phyloP scores from a whole-genome alignment of 1,284 basidiomycete genomes.

The Prillingera fragicola region DNA sequence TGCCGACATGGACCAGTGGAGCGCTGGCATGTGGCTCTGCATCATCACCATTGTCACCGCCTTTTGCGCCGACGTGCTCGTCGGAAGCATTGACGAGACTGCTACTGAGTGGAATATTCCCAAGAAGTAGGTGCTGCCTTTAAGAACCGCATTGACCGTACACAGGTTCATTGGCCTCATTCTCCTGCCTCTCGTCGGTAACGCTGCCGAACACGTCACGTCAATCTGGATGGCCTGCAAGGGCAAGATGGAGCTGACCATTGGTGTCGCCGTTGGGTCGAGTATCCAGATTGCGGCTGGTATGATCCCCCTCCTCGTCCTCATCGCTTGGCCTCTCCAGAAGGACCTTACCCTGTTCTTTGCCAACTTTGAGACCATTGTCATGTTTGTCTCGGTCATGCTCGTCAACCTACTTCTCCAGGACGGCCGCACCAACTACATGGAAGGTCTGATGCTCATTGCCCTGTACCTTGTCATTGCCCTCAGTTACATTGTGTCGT shows the following conservation, averaged over 20 bases:
- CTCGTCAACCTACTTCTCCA: conserved; percentile 73
- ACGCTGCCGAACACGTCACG: conserved; percentile 67
- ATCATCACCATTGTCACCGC: conserved; percentile 71
- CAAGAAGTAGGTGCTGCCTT: conserved; percentile 57
- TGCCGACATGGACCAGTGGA: conserved; percentile 62
- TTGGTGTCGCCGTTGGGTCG: conserved; percentile 83
- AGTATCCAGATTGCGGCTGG: conserved; percentile 89
- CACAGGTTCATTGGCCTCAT: conserved; percentile 49
- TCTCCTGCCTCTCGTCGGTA: conserved; percentile 56
- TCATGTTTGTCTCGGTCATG: conserved; percentile 76
- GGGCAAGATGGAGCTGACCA: conserved; percentile 61
- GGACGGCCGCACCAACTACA: conserved; percentile 72
- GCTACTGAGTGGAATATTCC: conserved; percentile 72
- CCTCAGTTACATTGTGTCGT: conserved; percentile 48
- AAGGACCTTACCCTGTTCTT: conserved; percentile 80
- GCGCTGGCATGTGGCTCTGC: conserved; percentile 56
- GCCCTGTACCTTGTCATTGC: conserved; percentile 61
- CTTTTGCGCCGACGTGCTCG: conserved; percentile 67
- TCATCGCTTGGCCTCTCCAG: conserved; percentile 71
- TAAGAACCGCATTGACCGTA: conserved; percentile 27
- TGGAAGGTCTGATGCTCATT: conserved; percentile 74
- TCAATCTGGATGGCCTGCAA: conserved; percentile 89
- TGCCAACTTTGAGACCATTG: conserved; percentile 61
- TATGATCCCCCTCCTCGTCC: conserved; percentile 75
- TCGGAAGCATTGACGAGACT: conserved; percentile 84